Conservation (phyloP, 2,329 filamentous ascomycete species). For the Pezicula carpinea region DNA sequence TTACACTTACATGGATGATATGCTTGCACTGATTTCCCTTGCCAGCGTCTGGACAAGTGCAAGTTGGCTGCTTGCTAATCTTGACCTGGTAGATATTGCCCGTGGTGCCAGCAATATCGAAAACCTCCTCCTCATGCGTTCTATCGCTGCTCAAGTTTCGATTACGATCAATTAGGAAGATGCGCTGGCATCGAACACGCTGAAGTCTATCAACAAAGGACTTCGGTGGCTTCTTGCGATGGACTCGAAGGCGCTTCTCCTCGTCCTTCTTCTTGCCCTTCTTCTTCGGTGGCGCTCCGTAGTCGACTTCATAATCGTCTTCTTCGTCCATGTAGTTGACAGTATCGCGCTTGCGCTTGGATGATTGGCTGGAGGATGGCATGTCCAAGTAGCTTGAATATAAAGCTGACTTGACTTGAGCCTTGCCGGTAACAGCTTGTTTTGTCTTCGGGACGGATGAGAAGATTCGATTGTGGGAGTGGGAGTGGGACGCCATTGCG, state of each 20-base stretch:
- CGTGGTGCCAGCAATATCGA: slow-evolving; percentile 54
- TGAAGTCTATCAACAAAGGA: slow-evolving; percentile 41
- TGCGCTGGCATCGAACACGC: slow-evolving; percentile 46
- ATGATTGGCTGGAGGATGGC: no score
- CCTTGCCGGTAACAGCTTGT: no score
- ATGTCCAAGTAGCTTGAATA: no score
- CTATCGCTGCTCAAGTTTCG: slow-evolving; percentile 30
- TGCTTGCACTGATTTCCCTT: slow-evolving; percentile 62
- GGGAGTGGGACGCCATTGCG: no score
- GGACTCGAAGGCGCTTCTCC: slow-evolving; percentile 36
- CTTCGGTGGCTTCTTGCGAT: slow-evolving; percentile 37
- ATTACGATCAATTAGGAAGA: slow-evolving; percentile 50
- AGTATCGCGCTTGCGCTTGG: no score
- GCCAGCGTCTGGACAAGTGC: slow-evolving; percentile 47
- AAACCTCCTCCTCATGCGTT: slow-evolving; percentile 38
- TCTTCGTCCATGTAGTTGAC: no score
- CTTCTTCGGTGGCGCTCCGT: slow-evolving; percentile 4
- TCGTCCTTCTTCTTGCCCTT: slow-evolving; percentile 12
- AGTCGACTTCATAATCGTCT: no score
- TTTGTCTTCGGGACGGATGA: no score
- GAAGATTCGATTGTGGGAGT: no score
- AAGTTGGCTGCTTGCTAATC: slow-evolving; percentile 46
- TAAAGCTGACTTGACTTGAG: no score
- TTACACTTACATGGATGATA: slow-evolving; percentile 47
- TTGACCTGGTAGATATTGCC: slow-evolving; percentile 58